Evolutionary conservation across 495 filamentous ascomycete species (phyloP).

Genomic region (Xylaria curta): DNA sequence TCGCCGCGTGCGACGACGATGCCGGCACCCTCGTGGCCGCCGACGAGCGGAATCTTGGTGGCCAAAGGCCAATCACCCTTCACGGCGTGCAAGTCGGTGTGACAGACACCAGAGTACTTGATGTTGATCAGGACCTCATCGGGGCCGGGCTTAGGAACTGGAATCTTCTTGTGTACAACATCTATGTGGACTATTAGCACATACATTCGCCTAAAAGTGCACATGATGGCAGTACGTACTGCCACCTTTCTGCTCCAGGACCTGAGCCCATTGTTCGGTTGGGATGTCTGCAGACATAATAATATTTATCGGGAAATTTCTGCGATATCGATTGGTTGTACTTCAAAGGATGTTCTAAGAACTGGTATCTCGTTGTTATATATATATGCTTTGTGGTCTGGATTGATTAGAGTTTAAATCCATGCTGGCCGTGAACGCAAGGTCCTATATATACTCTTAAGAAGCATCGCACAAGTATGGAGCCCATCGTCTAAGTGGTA

Average conservation of each 20-base stretch:
- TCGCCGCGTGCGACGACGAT: constrained; percentile 80
- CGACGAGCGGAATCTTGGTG: constrained; percentile 82
- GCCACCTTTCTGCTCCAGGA: constrained; percentile 77
- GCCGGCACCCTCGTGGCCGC: constrained; percentile 93
- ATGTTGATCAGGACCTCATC: constrained; percentile 92
- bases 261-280: constrained; percentile 83
- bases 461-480: not conserved
- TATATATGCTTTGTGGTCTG: not conserved
- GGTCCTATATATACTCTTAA: constrained; percentile 6
- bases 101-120: constrained; percentile 92
- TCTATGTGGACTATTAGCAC: constrained; percentile 46
- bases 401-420: not conserved
- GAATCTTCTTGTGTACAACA: constrained; percentile 80
- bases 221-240: constrained; percentile 48
- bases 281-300: constrained; percentile 62
- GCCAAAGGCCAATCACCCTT: constrained; percentile 87
- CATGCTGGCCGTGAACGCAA: not conserved
- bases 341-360: not conserved
- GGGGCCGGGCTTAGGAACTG: constrained; percentile 76
- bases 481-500: not conserved
- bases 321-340: not conserved
- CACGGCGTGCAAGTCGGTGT: constrained; percentile 86
- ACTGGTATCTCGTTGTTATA: not conserved
- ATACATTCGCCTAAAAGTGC: not conserved
- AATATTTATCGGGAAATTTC: constrained; percentile 20